Conservation (phyloP, 163 green algal genomes). For the Volvox carteri region DNA sequence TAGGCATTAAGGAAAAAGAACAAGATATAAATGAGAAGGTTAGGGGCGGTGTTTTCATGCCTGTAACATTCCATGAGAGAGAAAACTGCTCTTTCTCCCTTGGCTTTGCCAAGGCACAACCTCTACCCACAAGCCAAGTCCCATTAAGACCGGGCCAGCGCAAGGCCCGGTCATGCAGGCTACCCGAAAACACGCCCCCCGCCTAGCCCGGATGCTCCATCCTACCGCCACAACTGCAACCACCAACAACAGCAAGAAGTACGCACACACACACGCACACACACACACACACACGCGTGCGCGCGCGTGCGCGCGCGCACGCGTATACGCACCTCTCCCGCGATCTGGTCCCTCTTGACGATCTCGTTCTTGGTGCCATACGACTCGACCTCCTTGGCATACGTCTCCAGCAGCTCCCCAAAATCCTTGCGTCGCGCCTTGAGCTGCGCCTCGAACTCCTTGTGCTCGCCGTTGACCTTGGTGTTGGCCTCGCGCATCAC, state of each 20-base stretch:
- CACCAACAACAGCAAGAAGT: too few relatives aligned
- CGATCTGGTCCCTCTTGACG: slow-evolving; percentile 66
- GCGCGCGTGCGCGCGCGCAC: too few relatives aligned
- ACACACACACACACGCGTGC: too few relatives aligned
- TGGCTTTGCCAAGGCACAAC: too few relatives aligned
- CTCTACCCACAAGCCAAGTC: too few relatives aligned
- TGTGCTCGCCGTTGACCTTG: slow-evolving; percentile 83
- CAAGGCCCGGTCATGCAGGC: too few relatives aligned
- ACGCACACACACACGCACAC: too few relatives aligned
- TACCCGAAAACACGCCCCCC: too few relatives aligned
- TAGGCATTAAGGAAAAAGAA: background rate
- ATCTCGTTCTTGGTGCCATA: slow-evolving; percentile 67
- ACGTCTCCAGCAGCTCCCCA: slow-evolving; percentile 72
- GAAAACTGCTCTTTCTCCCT: too few relatives aligned
- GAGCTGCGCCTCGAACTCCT: slow-evolving; percentile 80
- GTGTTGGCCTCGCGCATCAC: slow-evolving; percentile 82
- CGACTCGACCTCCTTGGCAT: slow-evolving; percentile 65
- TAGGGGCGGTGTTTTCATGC: background rate
- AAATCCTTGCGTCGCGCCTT: slow-evolving; percentile 79
- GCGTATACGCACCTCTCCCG: slow-evolving; percentile 55
- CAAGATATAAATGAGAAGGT: background rate
- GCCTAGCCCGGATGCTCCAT: too few relatives aligned
- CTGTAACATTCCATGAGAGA: background rate
- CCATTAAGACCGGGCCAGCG: too few relatives aligned
- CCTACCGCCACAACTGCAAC: too few relatives aligned